Base-by-base conservation (phyloP, 140 eudicot species). In the Stevia rebaudiana region DNA sequence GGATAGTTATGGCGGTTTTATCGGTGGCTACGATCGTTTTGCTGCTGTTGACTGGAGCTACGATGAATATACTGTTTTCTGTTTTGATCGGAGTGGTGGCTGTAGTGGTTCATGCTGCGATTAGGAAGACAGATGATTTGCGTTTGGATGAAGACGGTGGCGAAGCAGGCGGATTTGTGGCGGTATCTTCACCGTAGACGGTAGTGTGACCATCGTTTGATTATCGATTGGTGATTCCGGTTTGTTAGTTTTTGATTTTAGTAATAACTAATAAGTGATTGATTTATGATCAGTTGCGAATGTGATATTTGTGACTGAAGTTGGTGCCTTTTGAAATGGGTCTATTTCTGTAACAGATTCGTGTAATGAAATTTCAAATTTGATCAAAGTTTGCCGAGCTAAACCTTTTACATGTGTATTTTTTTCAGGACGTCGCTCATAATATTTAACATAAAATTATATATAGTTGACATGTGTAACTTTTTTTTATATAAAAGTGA, bases 91-190 rank as follows among this genome's bases (percentile, higher is more conserved):
- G 78, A 18, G 61, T 42, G 7, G 44, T 4, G 61, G 51, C 79
- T 12, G 70, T 69, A 19, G 48, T 68, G 61, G 25, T 79, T 11
- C 89, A 83, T 12, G 81, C 71, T 2, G 68, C 54, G 30, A 1
- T 82, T 17, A 71, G 87, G 67, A 71, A 71, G 68, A 74, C 79
- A 1, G 79, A 78, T 5, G 79, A 82, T 37, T 71, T 71, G 65
- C 48, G 73, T 5, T 56, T 74, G 13, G 79, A 67, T 11, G 79
- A 74, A 74, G 74, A 66, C 12, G 79, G 68, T 3, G 56, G 31
- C 8, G 73, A 66, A 16, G 63, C 76, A 1, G 76, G 44, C 12
- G 69, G 69, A 23, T 71, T 60, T 10, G 9, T 71, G 64, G 40
- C 62, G 16, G 73, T 51, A 52, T 53, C 77, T 42, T 16, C 73